Conservation (phyloP, 805 yeast species). For the Candida maltosa region DNA sequence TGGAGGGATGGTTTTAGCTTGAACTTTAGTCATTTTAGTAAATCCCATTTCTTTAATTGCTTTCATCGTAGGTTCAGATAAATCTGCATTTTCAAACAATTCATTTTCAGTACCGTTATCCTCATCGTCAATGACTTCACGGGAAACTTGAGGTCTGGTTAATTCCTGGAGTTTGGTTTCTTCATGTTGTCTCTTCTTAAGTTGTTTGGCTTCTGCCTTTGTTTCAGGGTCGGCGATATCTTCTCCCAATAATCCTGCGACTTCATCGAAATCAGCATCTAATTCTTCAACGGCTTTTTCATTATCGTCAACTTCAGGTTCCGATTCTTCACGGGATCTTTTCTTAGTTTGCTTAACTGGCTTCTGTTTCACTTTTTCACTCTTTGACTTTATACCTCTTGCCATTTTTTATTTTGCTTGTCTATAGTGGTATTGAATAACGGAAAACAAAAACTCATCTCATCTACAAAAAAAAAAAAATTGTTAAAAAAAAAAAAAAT, state of each 20-base stretch:
- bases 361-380: not conserved
- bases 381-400: not conserved
- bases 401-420: not conserved
- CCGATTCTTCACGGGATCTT: constrained; percentile 21
- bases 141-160: constrained; percentile 26
- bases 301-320: constrained; percentile 30
- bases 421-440: not conserved
- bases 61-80: constrained; percentile 78
- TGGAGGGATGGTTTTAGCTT: constrained; percentile 94
- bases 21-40: constrained; percentile 88
- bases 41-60: constrained; percentile 90
- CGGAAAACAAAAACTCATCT: not conserved
- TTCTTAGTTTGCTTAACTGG: constrained; percentile 2
- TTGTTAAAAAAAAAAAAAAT: too few species aligned
- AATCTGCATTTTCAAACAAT: constrained; percentile 41
- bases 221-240: constrained; percentile 41
- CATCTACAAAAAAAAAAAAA: too few species aligned
- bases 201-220: constrained; percentile 19
- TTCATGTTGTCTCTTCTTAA: constrained; percentile 16
- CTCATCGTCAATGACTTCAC: constrained; percentile 13
- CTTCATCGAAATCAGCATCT: constrained; percentile 57
- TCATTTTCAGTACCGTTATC: constrained; percentile 29
- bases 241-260: constrained; percentile 49
- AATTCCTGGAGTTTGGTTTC: constrained; percentile 20
- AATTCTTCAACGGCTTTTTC: constrained; percentile 50